A percentile compares a stretch with the other conserved stretches of the same genome.
Conservation (phyloP, 352 stramenopile genomes). For the Saprolegnia parasitica region DNA sequence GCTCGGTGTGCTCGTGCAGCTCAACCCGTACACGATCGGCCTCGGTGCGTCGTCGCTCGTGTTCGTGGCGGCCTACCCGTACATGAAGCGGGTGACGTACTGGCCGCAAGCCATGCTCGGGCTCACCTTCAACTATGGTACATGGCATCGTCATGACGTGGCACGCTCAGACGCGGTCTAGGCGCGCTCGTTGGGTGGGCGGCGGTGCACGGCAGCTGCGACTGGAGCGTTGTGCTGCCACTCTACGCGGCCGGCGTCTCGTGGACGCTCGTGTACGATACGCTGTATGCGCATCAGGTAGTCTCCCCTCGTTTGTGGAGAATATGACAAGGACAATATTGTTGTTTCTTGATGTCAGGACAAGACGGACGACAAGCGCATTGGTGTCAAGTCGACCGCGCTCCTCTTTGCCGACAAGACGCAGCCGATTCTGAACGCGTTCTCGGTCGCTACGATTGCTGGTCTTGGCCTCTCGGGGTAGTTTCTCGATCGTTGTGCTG, state of each 20-base stretch:
- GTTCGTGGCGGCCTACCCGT: slow-evolving; percentile 93
- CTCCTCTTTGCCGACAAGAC: slow-evolving; percentile 94
- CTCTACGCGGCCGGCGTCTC: slow-evolving; percentile 92
- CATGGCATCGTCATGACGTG: too few species aligned
- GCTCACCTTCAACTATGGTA: slow-evolving; percentile 97
- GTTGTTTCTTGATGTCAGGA: slow-evolving; percentile 37
- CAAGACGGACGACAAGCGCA: slow-evolving; percentile 94
- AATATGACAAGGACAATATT: background rate
- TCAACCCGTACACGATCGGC: slow-evolving; percentile 93
- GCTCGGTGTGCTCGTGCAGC: slow-evolving; percentile 91
- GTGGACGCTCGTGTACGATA: slow-evolving; percentile 99
- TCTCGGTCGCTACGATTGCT: slow-evolving; percentile 59
- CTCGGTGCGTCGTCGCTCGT: slow-evolving; percentile 91
- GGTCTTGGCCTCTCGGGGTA: slow-evolving; percentile 68
- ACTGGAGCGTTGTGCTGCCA: slow-evolving; percentile 86
- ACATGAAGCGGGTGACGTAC: slow-evolving; percentile 98
- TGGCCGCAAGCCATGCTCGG: slow-evolving; percentile 97
- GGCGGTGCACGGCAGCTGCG: slow-evolving; percentile 77
- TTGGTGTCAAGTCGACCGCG: slow-evolving; percentile 95
- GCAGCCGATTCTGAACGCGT: slow-evolving; percentile 89
- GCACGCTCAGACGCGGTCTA: background rate
- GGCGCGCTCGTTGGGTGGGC: slow-evolving; percentile 92
- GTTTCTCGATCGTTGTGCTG: slow-evolving; percentile 10
- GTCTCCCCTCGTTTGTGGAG: background rate
- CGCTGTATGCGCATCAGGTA: slow-evolving; percentile 97